These are phyloP conservation scores for Odontarrhena argentea DNA, from an alignment of 345 rosid genomes.

Conservation along the genomic window DNA sequence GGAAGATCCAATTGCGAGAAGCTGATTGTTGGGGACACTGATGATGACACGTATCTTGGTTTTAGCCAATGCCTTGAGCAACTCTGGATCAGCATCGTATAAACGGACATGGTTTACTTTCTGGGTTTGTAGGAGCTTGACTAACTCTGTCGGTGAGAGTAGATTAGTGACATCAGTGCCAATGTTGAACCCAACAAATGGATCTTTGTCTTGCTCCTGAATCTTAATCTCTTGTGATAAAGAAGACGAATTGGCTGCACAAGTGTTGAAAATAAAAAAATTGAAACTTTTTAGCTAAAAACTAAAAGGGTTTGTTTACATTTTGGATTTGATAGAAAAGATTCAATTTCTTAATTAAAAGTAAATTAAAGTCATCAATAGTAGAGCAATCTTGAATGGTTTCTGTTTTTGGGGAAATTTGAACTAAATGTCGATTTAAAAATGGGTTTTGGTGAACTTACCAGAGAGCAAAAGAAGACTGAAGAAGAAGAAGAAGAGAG, in stretches of 20 bases:
- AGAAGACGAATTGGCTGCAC: slow-evolving; percentile 42
- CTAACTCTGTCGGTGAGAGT: slow-evolving; percentile 52
- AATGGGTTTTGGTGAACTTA: slow-evolving; percentile 29
- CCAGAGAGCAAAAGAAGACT: slow-evolving; percentile 27
- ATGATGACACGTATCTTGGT: slow-evolving; percentile 88
- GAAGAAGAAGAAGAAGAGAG: slow-evolving; percentile 32
- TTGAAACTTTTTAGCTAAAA: neutral
- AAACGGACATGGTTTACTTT: slow-evolving; percentile 76
- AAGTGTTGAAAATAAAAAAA: neutral
- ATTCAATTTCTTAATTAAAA: neutral
- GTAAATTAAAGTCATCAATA: neutral
- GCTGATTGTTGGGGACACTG: slow-evolving; percentile 93
- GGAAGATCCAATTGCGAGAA: slow-evolving; percentile 90
- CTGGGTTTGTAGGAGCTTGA: slow-evolving; percentile 68
- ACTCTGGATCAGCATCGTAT: slow-evolving; percentile 80
- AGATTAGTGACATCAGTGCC: slow-evolving; percentile 76
- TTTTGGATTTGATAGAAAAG: neutral
- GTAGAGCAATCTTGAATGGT: slow-evolving; percentile 4
- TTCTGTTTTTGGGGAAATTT: slow-evolving; percentile 24
- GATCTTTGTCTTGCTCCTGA: slow-evolving; percentile 59
- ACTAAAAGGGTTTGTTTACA: slow-evolving; percentile 3
- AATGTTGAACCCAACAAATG: slow-evolving; percentile 78
- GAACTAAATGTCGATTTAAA: neutral
- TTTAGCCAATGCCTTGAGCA: slow-evolving; percentile 74
- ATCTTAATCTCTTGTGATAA: slow-evolving; percentile 28